Conservation (phyloP, 768 basidiomycete genomes). For the Saitozyma sp. region DNA sequence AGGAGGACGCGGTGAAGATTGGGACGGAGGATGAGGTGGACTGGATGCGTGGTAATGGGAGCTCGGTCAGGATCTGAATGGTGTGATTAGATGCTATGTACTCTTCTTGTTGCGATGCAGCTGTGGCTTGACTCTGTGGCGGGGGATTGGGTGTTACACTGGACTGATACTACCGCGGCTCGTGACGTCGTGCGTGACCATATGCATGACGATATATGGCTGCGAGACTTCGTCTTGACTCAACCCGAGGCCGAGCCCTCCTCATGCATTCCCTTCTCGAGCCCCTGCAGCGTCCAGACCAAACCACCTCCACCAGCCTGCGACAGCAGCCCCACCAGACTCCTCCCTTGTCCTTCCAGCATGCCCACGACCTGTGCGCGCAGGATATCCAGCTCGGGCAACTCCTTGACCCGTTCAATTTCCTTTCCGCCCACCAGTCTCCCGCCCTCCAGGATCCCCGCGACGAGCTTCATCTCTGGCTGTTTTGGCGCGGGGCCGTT, state of each 20-base stretch:
- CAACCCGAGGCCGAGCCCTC: constrained; percentile 44
- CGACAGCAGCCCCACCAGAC: constrained; percentile 69
- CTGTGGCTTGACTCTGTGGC: constrained; percentile 4
- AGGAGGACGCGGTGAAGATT: constrained; percentile 26
- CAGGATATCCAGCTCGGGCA: constrained; percentile 76
- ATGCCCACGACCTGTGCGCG: constrained; percentile 82
- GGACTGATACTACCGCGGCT: too few relatives aligned
- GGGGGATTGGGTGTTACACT: not conserved
- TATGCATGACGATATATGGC: too few relatives aligned
- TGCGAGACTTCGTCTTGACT: not conserved
- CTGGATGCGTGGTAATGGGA: constrained; percentile 22
- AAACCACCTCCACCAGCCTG: constrained; percentile 69
- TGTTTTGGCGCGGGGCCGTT: constrained; percentile 23
- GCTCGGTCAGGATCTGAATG: too few relatives aligned
- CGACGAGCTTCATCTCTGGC: constrained; percentile 63
- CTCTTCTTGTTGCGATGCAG: not conserved
- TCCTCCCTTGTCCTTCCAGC: constrained; percentile 70
- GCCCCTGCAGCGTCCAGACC: constrained; percentile 71
- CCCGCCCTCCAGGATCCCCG: constrained; percentile 72
- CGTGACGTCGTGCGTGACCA: too few relatives aligned
- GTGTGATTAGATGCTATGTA: not conserved
- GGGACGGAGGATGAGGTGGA: constrained; percentile 36
- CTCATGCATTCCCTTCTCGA: constrained; percentile 68
- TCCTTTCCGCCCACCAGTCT: constrained; percentile 64
- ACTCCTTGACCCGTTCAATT: constrained; percentile 65